These are phyloP conservation scores for Pichia cabralensis DNA, from an alignment of 805 yeast genomes.

Conservation along the genomic window DNA sequence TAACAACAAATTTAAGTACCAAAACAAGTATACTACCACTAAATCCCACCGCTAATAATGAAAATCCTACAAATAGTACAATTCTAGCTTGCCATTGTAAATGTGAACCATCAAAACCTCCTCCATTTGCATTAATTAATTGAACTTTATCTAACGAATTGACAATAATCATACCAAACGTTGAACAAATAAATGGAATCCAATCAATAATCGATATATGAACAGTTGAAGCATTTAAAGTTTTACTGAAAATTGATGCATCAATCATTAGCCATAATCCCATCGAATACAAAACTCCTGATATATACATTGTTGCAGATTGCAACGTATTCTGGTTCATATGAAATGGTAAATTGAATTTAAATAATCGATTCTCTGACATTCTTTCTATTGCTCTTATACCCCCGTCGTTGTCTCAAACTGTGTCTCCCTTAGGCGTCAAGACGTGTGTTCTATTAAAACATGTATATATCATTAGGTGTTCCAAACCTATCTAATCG, in stretches of 20 bases:
- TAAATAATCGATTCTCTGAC: conserved; percentile 46
- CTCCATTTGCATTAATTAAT: conserved; percentile 19
- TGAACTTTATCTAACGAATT: conserved; percentile 61
- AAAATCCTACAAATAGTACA: conserved; percentile 83
- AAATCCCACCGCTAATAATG: conserved; percentile 86
- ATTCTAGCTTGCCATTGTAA: conserved; percentile 91
- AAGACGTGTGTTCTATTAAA: no score
- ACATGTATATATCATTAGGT: no score
- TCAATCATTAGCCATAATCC: conserved; percentile 89
- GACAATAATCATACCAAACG: conserved; percentile 80
- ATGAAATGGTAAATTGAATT: conserved; percentile 60
- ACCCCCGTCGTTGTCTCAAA: no score
- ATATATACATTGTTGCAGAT: conserved; percentile 64
- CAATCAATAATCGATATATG: conserved; percentile 92
- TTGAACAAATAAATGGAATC: conserved; percentile 86
- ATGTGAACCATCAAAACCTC: conserved; percentile 24
- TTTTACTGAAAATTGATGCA: conserved; percentile 76
- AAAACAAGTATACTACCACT: conserved; percentile 88
- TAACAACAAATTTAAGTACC: conserved; percentile 72
- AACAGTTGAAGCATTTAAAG: conserved; percentile 74
- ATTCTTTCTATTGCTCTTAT: conserved; percentile 8
- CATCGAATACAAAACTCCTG: conserved; percentile 69
- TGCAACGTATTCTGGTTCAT: conserved; percentile 52
- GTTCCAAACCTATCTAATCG: no score
- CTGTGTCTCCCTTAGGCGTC: no score